These are phyloP conservation scores for Cladorrhinum samala DNA, from an alignment of 495 filamentous ascomycete genomes.

Conservation along the genomic window DNA sequence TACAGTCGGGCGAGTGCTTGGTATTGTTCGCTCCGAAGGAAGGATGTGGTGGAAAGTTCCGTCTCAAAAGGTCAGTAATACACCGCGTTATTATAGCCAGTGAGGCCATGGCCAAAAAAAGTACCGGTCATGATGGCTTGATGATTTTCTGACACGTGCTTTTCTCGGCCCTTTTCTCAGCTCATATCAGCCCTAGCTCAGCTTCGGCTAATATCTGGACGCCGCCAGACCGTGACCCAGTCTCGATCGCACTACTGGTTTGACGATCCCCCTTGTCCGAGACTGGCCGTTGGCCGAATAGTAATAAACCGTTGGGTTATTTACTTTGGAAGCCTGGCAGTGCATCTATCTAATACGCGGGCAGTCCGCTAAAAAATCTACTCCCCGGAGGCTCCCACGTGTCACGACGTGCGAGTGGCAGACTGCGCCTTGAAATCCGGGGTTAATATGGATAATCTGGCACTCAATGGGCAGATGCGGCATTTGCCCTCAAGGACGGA, in stretches of 20 bases:
- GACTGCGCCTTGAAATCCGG: slow-evolving; percentile 29
- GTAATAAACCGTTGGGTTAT: not conserved
- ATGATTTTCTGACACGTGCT: too few species aligned
- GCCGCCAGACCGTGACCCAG: not conserved
- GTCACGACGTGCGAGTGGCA: slow-evolving; percentile 19
- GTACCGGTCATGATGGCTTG: too few species aligned
- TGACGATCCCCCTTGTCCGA: not conserved
- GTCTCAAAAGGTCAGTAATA: too few species aligned
- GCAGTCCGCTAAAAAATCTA: slow-evolving; percentile 25
- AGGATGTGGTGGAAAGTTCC: not conserved
- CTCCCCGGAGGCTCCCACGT: slow-evolving; percentile 18
- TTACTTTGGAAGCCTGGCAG: too few species aligned
- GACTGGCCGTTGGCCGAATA: not conserved
- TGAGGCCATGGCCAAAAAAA: too few species aligned
- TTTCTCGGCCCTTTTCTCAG: not conserved
- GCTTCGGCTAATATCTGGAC: not conserved
- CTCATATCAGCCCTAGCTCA: not conserved
- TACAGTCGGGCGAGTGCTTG: too few species aligned
- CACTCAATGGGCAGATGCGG: slow-evolving; percentile 12
- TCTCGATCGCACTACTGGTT: not conserved
- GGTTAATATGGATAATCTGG: slow-evolving; percentile 38
- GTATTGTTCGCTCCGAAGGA: too few species aligned
- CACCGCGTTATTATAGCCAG: too few species aligned
- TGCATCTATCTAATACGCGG: too few species aligned
- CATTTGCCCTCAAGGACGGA: slow-evolving; percentile 6